These are phyloP conservation scores for Biancaea sappan DNA, from an alignment of 306 rosid genomes.

Conservation along the genomic window DNA sequence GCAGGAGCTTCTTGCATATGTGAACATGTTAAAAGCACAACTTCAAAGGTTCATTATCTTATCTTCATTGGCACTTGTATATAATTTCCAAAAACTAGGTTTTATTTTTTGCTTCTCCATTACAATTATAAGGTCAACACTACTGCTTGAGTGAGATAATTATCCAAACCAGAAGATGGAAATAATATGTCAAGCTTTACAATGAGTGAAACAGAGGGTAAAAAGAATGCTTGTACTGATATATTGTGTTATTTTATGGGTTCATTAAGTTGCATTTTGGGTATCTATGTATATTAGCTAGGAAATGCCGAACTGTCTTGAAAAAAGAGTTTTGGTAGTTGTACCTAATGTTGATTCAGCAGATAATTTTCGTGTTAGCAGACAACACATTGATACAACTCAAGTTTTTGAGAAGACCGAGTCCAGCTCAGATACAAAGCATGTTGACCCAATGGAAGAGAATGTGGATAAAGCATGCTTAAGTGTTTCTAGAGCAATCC, in stretches of 20 bases:
- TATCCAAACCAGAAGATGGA: slow-evolving; percentile 16
- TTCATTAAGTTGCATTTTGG: slow-evolving; percentile 8
- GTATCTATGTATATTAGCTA: background rate
- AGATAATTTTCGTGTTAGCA: slow-evolving; percentile 40
- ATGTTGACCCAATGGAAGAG: slow-evolving; percentile 74
- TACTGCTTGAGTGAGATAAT: background rate
- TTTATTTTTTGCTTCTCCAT: slow-evolving; percentile 7
- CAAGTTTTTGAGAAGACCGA: slow-evolving; percentile 84
- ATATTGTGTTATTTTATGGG: background rate
- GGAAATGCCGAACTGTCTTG: slow-evolving; percentile 26
- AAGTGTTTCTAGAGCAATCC: slow-evolving; percentile 74
- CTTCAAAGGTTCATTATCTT: slow-evolving; percentile 75
- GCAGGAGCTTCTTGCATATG: slow-evolving; percentile 85
- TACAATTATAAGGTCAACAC: background rate
- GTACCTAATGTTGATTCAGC: slow-evolving; percentile 16
- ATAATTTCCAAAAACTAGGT: slow-evolving; percentile 1
- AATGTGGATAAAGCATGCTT: slow-evolving; percentile 98
- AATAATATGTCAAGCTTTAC: background rate
- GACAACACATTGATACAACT: slow-evolving; percentile 80
- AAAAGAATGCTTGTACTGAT: background rate
- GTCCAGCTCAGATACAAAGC: slow-evolving; percentile 90
- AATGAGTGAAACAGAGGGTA: background rate
- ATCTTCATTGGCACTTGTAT: slow-evolving; percentile 26
- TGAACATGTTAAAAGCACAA: slow-evolving; percentile 80
- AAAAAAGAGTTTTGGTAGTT: background rate